Percentiles rank a stretch among this genome's conserved stretches.
phyloP scores from a whole-genome alignment of 805 yeast genomes.

The Yarrowia keelungensis region DNA sequence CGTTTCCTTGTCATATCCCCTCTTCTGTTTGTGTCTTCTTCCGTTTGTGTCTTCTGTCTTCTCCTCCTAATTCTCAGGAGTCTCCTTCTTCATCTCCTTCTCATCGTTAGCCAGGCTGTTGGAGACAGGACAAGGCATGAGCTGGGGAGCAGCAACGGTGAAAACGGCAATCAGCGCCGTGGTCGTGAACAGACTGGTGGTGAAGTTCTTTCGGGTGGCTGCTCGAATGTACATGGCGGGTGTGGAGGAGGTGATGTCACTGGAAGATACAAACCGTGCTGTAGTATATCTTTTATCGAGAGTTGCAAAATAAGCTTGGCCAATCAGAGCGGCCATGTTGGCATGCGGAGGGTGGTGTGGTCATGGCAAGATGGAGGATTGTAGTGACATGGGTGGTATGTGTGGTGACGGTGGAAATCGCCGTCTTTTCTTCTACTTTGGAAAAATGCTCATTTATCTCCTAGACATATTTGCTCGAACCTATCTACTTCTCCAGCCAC shows the following conservation, averaged over 20 bases:
- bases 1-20: too few species aligned
- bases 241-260: neutral
- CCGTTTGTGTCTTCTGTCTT: too few species aligned
- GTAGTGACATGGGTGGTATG: too few species aligned
- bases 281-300: neutral
- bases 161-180: conserved; percentile 78
- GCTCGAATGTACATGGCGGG: conserved; percentile 63
- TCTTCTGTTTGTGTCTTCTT: neutral
- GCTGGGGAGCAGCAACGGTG: conserved; percentile 59
- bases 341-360: neutral
- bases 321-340: conserved; percentile 11
- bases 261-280: neutral
- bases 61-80: neutral
- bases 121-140: conserved; percentile 50
- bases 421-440: too few species aligned
- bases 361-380: too few species aligned
- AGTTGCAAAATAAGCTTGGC: conserved; percentile 9
- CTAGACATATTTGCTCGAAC: conserved; percentile 1
- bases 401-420: too few species aligned
- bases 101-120: conserved; percentile 15
- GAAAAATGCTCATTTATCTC: too few species aligned
- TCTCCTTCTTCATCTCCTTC: conserved; percentile 16
- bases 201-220: conserved; percentile 60
- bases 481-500: neutral
- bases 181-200: conserved; percentile 71